phyloP scores from a whole-genome alignment of 2,329 filamentous ascomycete species.

The Sordariomycetes sp. region DNA sequence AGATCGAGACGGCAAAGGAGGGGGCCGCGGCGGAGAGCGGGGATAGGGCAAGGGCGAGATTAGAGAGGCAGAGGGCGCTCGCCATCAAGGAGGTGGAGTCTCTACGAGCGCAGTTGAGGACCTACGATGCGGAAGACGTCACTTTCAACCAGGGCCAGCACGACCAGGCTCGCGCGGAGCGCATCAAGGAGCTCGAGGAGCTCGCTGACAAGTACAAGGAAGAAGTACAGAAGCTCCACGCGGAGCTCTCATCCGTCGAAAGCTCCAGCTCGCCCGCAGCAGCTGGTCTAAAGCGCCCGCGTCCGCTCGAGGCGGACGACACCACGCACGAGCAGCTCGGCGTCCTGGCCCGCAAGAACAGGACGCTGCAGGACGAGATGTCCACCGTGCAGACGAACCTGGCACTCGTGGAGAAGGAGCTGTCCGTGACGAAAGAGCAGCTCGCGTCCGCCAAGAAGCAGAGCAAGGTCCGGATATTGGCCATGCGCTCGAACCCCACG shows the following conservation, averaged over 20 bases:
- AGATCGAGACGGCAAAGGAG: constrained; percentile 60
- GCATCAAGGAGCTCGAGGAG: constrained; percentile 73
- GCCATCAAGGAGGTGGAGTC: constrained; percentile 92
- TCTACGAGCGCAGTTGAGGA: constrained; percentile 81
- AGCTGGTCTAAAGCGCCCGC: constrained; percentile 52
- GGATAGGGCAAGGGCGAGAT: constrained; percentile 60
- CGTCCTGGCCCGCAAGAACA: constrained; percentile 77
- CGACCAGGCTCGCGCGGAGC: constrained; percentile 62
- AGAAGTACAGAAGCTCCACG: constrained; percentile 65
- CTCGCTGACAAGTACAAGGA: constrained; percentile 77
- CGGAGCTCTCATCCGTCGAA: constrained; percentile 61
- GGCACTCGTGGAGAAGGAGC: constrained; percentile 63
- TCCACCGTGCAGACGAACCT: constrained; percentile 58
- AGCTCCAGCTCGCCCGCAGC: constrained; percentile 22
- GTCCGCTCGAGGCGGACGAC: constrained; percentile 48
- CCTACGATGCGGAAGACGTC: constrained; percentile 77
- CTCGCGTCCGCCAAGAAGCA: constrained; percentile 55
- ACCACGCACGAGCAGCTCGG: constrained; percentile 62
- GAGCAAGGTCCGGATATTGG: constrained; percentile 70
- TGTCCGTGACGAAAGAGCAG: constrained; percentile 62
- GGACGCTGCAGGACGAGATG: constrained; percentile 72
- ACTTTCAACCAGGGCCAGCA: constrained; percentile 74
- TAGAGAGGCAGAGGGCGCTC: constrained; percentile 77
- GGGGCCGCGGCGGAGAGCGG: constrained; percentile 31
- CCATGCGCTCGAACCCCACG: constrained; percentile 86